Evolutionary conservation across 208 protist genomes (phyloP), one percentile per base, ranked within the genome.

Genomic region (Porcisia hertigi): DNA sequence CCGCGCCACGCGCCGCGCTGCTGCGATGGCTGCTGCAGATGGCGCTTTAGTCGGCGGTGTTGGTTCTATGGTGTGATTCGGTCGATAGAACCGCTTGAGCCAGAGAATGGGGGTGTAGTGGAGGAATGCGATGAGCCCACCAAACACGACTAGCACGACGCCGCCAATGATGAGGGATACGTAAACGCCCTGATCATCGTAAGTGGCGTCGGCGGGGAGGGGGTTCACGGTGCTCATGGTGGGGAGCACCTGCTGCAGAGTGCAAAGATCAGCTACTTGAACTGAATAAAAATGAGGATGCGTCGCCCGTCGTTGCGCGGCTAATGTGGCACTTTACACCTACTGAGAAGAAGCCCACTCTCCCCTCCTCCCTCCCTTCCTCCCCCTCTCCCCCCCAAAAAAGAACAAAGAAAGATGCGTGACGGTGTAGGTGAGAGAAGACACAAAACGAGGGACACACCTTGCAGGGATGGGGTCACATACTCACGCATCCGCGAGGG

Each of bases 151-250:
- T 23, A 90, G 71, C 12, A 88, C 25, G 20, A 80, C 58, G 41
- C 55, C 49, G 20, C 88, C 83, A 0, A 93, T 75, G 18, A 88
- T 57, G 34, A 93, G 65, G 12, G 91, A 86, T 67, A 92, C 83
- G 58, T 83, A 83, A 64, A 96, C 81, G 14, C 92, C 92, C n/a
- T 96, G 85, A 66, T 96, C 90, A 80, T 96, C 89, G 83, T 89
- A 96, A 41, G 69, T 86, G 57, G 83, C 63, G 11, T 73, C 54
- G 49, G 76, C 52, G 36, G 36, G 25, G 16, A 89, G 76, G 8
- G 60, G 71, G 64, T 6, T 63, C 3, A 49, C 71, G 25, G 3
- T 62, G 59, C 67, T 71, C 71, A 80, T 80, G 43, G 60, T 59
- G 20, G 53, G 43, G 43, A 45, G 0, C 7, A 14, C 41, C 16